Base-by-base conservation (phyloP, 176 grass and related monocot genomes). In the Oryza meridionalis region DNA sequence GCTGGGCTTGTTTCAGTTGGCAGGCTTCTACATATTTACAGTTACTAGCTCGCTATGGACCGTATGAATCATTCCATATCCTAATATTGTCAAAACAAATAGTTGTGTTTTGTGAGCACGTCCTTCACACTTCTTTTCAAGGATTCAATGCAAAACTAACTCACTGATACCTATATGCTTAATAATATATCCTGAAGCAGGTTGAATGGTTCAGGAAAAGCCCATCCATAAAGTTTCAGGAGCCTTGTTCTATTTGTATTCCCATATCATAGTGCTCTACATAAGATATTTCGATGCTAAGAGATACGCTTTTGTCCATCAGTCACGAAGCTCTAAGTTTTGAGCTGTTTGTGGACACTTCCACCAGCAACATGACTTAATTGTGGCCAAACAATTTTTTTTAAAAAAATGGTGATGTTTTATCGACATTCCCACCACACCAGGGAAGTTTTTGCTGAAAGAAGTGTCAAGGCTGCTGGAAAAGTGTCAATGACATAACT, bases 301-400 rank as follows among this genome's bases (percentile, higher is more conserved):
- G 7, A 43, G 42, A 43, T 43, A 43, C 9, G 4, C 46, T 14
- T 15, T 49, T 49, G 46, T 49, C 46, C 46, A 49, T 49, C 19
- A 12, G 53, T 63, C 69, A 82, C 53, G 31, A 64, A 64, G 50
- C 46, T 49, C 33, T 42, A 55, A 59, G 45, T 2, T 5, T 62
- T 63, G 69, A 82, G 14, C 42, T 73, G 53, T 44, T 82, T 43
- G 35, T 72, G 16, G 58, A 83, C 11, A 37, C 17, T 43, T 67
- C 68, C 69, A 63, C 58, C 59, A 65, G 37, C 27, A 11, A 24
- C 16, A 27, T 9, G 19, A 83, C 24, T 27, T 17, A 75, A 71
- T 11, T 9, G 32, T 46, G 17, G 38, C 59, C 46, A 2, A 66
- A 35, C 19, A 16, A 51, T 16, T 16, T 51, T 15, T 16, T 37